Evolutionary conservation across 225 moss, liverwort and hornwort genomes (phyloP), one percentile per base, ranked within the genome.

Genomic region (Marchantia paleacea): DNA sequence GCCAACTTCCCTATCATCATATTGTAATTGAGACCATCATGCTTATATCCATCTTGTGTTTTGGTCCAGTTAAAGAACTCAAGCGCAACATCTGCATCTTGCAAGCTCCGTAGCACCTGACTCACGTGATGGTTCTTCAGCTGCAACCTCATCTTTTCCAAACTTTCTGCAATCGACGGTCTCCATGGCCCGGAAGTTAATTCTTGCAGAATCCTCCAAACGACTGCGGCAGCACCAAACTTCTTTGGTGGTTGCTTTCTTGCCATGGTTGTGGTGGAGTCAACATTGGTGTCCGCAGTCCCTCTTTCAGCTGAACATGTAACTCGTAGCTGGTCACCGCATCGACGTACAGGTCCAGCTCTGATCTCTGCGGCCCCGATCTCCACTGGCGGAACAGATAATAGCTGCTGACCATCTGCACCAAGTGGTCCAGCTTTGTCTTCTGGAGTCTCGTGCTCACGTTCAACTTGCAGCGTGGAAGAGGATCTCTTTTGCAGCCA

Each of bases 21-120:
- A 54, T 88, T 90, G 78, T 88, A 90, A 47, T 88, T 86, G 14
- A 86, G 78, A 0, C 75, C 79, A 48, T 84, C 88, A 30, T 88
- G 88, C 62, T 76, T 80, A 67, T 85, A 90, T 7, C 85, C 85
- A 48, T 80, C 68, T 80, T 84, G 86, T 52, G 71, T 73, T 78
- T 84, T 88, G 75, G 80, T 81, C 90, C 88, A 90, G 53, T 78
- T 78, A 79, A 90, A 90, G 76, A 88, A 88, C 26, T 82, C 78
- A 52, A 88, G 61, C 7, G 79, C 83, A 74, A 81, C 66, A 19
- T 86, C 79, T 15, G 77, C 81, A 69, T 83, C 87, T 72, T 78
- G 75, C 81, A 90, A 72, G 71, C 81, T 81, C 73, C 81, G 69
- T 14, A 90, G 81, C 52, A 90, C 87, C 81, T 88, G 83, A 82